Conservation (phyloP, 768 basidiomycete species). For the Mrakia hoshinonis region DNA sequence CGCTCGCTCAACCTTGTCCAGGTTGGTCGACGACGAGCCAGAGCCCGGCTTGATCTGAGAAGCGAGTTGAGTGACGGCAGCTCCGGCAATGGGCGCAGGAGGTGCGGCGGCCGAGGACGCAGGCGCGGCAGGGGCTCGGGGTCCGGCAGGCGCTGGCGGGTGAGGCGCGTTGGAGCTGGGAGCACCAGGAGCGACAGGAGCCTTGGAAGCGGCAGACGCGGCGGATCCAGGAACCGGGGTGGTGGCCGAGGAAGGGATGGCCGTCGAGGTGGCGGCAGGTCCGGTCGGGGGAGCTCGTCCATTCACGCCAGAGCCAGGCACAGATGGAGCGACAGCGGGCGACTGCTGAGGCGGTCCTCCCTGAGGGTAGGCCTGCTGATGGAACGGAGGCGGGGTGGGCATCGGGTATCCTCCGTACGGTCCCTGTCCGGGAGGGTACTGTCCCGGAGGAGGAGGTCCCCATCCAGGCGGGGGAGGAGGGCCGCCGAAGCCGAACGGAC, state of each 20-base stretch:
- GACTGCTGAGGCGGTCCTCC: constrained; percentile 8
- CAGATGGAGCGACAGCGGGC: neutral
- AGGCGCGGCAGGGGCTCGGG: constrained; percentile 22
- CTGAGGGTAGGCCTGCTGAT: constrained; percentile 6
- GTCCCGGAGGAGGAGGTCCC: constrained; percentile 22
- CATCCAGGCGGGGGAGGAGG: constrained; percentile 26
- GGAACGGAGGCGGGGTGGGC: constrained; percentile 11
- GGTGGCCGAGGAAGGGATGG: neutral
- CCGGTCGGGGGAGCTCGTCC: neutral
- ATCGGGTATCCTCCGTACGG: constrained; percentile 14
- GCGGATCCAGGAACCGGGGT: neutral
- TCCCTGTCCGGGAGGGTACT: constrained; percentile 17
- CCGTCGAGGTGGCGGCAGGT: neutral
- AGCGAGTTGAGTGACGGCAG: constrained; percentile 4
- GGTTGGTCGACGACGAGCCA: constrained; percentile 18
- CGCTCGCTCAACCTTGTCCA: constrained; percentile 29
- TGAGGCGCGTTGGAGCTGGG: neutral
- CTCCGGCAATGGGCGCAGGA: constrained; percentile 17
- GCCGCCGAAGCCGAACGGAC: constrained; percentile 9
- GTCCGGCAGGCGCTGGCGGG: constrained; percentile 11
- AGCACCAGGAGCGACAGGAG: neutral
- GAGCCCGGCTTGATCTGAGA: constrained; percentile 5
- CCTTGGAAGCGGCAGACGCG: neutral
- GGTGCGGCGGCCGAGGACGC: neutral
- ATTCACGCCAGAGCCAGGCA: neutral